Evolutionary conservation across 2,329 filamentous ascomycete genomes (phyloP), one percentile per base, ranked within the genome.

Genomic region (Esteya vermicola): DNA sequence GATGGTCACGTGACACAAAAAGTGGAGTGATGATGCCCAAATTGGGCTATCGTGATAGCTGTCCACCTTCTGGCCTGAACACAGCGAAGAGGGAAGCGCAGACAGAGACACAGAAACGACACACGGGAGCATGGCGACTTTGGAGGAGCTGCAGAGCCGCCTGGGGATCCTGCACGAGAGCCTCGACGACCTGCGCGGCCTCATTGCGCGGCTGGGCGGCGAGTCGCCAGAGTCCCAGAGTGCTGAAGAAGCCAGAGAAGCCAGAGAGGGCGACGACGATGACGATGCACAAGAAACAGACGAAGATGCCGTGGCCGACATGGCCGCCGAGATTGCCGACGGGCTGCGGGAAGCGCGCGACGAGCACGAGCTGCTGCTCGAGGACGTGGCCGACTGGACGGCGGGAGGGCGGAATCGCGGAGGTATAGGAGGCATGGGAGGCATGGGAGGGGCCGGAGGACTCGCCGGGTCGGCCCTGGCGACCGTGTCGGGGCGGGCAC

Each of bases 241-340:
- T 13, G 33, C 68, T 72, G 18, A 61, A 72, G 6, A 60, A 58
- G 41, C 56, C 58, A 30, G 54, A 50, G 31, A 32, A 38, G 13
- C 43, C 20, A 43, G 42, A 13, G 45, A 50, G 22, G 18, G 8
- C 4, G 39, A 22, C 21, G 27, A 23, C 8, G 58, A 61, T 36
- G 62, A 65, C 12, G 67, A 71, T 33, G 61, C 60, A 41, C 64
- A 65, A 47, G 62, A 67, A 28, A 56, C 20, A 8, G 26, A 26
- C 30, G 70, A 71, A 43, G 68, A 69, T 45, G 65, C 69, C 27
- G 75, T 80, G 41, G 57, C 78, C 18, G 86, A 94, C 59, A 71
- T 95, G 26, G 75, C 76, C 47, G 68, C 74, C 19, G 86, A 95
- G 56, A 93, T 95, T 47, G 78, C 81, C 48, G 77, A 84, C 52